Percentiles rank a stretch among this genome's conserved stretches.
Conservation (phyloP, 768 basidiomycete species). For the Auricularia cornea region DNA sequence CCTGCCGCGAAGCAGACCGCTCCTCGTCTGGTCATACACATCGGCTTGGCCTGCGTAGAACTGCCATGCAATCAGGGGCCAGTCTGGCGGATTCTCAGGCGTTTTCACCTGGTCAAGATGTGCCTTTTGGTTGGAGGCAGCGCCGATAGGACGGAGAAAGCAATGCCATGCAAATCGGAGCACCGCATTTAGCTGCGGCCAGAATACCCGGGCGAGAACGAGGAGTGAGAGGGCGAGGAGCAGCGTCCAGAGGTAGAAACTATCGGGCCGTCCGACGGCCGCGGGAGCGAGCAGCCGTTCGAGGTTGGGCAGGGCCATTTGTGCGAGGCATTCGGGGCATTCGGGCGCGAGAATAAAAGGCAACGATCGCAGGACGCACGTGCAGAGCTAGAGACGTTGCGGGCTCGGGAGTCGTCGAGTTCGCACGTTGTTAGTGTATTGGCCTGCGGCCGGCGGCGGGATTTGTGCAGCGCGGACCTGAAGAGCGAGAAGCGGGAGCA, state of each 20-base stretch:
- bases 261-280: conserved; percentile 19
- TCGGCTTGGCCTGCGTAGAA: conserved; percentile 65
- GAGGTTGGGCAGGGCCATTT: no score
- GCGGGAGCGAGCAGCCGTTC: neutral
- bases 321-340: no score
- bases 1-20: conserved; percentile 53
- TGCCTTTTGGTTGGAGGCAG: conserved; percentile 30
- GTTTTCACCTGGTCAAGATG: conserved; percentile 36
- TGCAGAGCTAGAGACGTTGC: neutral
- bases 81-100: no score
- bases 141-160: conserved; percentile 36
- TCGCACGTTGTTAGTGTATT: neutral
- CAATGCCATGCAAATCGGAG: conserved; percentile 39
- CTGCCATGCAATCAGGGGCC: conserved; percentile 13
- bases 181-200: conserved; percentile 29
- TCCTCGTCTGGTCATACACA: conserved; percentile 63
- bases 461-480: no score
- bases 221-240: conserved; percentile 18
- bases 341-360: no score
- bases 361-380: neutral
- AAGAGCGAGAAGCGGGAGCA: no score
- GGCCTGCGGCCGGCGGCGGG: neutral
- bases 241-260: conserved; percentile 20
- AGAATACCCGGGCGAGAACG: conserved; percentile 19
- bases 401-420: neutral